Evolutionary conservation across 2,329 filamentous ascomycete species (phyloP), one percentile per base, ranked within the genome.

Genomic region (Colletotrichum sp.): DNA sequence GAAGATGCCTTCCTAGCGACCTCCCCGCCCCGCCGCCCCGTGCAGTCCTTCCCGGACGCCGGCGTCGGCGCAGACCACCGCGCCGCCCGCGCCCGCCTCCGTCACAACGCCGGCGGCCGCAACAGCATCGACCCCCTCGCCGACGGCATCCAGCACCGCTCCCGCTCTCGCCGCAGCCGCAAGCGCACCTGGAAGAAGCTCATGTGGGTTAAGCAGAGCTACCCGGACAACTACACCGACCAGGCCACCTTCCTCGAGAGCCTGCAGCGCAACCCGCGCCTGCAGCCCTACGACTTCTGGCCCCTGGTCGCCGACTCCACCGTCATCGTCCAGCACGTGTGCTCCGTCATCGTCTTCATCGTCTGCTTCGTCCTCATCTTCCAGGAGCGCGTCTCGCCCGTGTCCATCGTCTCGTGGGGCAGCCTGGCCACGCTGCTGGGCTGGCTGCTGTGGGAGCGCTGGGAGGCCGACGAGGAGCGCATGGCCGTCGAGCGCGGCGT

Each of bases 141-240:
- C 78, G 78, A 85, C 78, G 81, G 88, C 83, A 74, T 77, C 86
- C 88, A 89, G 62, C 86, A 90, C 72, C 90, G 90, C 57, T 89
- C 92, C 22, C 94, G 92, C 79, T 88, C 92, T 65, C 95, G 93
- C 79, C 90, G 94, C 63, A 89, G 92, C 80, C 89, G 93, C 78
- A 95, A 93, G 82, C 91, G 92, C 67, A 92, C 92, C 13, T 99
- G 96, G 95, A 98, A 98, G 89, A 99, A 99, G 88, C 87, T 99
- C 79, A 90, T 99, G 71, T 99, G 97, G 97, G 96, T 99, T 82
- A 98, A 98, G 86, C 97, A 99, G 84, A 95, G 95, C 39, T 98
- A 98, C 83, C 96, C 97, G n/a, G 97, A 99, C 85, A 99, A 99
- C 85, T 99, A 99, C 84, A 99, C 97, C 55, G 97, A 99, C 83